Base-by-base conservation (phyloP, 805 yeast genomes). In the Cyberlindnera samutprakarnensis region DNA sequence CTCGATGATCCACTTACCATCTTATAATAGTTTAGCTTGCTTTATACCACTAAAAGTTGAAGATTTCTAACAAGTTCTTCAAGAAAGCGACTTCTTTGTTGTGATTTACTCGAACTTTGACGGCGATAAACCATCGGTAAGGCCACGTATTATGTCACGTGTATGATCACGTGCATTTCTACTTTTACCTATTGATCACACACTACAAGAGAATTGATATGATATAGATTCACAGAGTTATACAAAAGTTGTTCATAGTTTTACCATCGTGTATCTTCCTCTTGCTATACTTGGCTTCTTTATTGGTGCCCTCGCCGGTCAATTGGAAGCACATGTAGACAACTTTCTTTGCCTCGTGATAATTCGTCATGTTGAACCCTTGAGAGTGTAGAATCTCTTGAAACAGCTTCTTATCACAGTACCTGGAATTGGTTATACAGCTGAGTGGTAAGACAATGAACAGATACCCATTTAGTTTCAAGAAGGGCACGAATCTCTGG, bases 391-490 rank as follows among this genome's bases (percentile, higher is more conserved):
- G 68, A 10, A 87, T 67, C 2, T 55, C 51, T 2, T 53, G 42
- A 26, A 72, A 57, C 17, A 53, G 54, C 0, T 48, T 51, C 24
- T 64, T 61, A 39, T 72, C 69, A 53, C 79, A 74, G 51, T 88
- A 90, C 27, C 97, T 64, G 1, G 96, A 87, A 53, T 90, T 88
- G 7, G 61, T 53, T 1, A 85, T 62, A 51, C 98, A 90, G 0
- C 97, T 95, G 22, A 82, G 62, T 0, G 98, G 98, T 4, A 90
- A 59, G 6, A 90, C 97, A 10, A 90, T 55, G 49, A 90, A 88
- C 2, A 38, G 23, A 1, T 18, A 23, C 7, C 35, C 27, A 1
- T 38, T 35, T 17, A 32, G 63, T 4, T 56, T 57, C 23, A 88
- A 58, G 47, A 84, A 88, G 18, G 59, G 35, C 4, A 72, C 58